Percentiles rank a stretch among this genome's conserved stretches.
phyloP scores from a whole-genome alignment of 768 basidiomycete species.

The Polyporus arcularius region DNA sequence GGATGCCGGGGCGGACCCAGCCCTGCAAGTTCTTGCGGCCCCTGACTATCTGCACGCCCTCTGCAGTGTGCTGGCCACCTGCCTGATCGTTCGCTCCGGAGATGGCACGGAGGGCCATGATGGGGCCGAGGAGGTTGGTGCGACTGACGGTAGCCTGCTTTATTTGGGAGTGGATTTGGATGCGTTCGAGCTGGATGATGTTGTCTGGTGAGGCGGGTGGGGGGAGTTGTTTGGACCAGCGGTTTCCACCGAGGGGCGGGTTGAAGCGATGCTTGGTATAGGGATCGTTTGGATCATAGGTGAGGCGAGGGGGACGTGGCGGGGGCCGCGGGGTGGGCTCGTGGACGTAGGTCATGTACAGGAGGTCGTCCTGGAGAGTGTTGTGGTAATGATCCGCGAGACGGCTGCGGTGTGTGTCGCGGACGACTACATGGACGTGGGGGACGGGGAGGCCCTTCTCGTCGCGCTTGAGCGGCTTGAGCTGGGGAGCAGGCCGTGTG shows the following conservation, averaged over 20 bases:
- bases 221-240: constrained; percentile 65
- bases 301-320: constrained; percentile 61
- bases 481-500: constrained; percentile 20
- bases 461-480: constrained; percentile 45
- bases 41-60: constrained; percentile 79
- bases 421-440: constrained; percentile 62
- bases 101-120: constrained; percentile 86
- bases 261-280: constrained; percentile 81
- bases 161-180: constrained; percentile 84
- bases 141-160: constrained; percentile 78
- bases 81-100: constrained; percentile 79
- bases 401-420: constrained; percentile 72
- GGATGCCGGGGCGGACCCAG: constrained; percentile 83
- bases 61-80: constrained; percentile 66
- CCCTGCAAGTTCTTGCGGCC: constrained; percentile 70
- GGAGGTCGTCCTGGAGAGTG: constrained; percentile 81
- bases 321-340: constrained; percentile 53
- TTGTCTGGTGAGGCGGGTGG: constrained; percentile 68
- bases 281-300: constrained; percentile 76
- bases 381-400: constrained; percentile 82
- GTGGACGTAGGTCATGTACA: constrained; percentile 95
- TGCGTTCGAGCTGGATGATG: constrained; percentile 75
- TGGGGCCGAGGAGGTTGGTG: constrained; percentile 73
- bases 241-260: constrained; percentile 70
- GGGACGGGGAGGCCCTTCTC: constrained; percentile 69